phyloP scores from a whole-genome alignment of 257 asterid species.

The Jaltomata sinuosa region DNA sequence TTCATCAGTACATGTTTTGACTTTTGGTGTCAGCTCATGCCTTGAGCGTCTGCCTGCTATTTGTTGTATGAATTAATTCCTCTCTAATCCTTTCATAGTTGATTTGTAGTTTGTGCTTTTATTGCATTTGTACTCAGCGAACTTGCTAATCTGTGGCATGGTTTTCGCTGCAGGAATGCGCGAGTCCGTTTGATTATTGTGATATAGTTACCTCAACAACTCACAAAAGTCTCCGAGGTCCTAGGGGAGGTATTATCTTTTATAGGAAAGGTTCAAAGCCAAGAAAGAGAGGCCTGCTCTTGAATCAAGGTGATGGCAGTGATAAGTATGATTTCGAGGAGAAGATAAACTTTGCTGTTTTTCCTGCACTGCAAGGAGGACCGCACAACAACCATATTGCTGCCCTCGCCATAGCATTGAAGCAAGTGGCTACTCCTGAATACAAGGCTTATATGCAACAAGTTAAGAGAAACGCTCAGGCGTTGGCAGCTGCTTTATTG shows the following conservation, averaged over 20 bases:
- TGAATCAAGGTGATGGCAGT: slow-evolving; percentile 58
- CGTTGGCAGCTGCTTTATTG: slow-evolving; percentile 55
- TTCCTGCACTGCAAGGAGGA: slow-evolving; percentile 86
- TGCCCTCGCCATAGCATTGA: slow-evolving; percentile 78
- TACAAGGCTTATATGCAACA: slow-evolving; percentile 71
- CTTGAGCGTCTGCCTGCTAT: neutral
- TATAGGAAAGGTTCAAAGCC: slow-evolving; percentile 78
- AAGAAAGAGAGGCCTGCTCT: slow-evolving; percentile 62
- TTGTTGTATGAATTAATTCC: neutral
- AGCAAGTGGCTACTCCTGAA: slow-evolving; percentile 77
- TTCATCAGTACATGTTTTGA: neutral
- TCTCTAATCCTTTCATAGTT: neutral
- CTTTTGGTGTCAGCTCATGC: neutral
- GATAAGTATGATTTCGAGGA: slow-evolving; percentile 84
- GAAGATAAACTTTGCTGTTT: slow-evolving; percentile 82
- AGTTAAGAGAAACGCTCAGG: slow-evolving; percentile 81
- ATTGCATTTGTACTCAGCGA: neutral
- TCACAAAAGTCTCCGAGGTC: slow-evolving; percentile 93
- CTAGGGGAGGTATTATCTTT: slow-evolving; percentile 84
- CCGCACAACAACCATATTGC: slow-evolving; percentile 93
- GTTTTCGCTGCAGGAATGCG: slow-evolving; percentile 54
- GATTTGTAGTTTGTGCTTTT: neutral
- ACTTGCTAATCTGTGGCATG: neutral
- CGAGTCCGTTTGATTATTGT: slow-evolving; percentile 74
- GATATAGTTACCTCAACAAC: slow-evolving; percentile 84